phyloP scores from a whole-genome alignment of 192 early-diverging fungal species.

The Dispira simplex region DNA sequence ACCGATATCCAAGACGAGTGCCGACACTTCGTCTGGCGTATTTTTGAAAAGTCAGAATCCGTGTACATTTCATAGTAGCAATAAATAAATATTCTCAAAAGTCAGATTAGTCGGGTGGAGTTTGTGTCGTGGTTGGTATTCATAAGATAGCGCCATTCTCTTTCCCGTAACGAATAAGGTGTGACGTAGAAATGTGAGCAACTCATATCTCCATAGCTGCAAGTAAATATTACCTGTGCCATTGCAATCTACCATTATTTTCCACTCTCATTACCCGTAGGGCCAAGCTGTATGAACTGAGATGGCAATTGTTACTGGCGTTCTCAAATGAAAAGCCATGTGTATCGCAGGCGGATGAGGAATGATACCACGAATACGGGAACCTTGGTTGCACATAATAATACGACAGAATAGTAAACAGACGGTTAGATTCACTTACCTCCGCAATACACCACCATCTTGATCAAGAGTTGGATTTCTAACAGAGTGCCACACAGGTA shows the following conservation, averaged over 20 bases:
- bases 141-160: neutral
- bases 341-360: neutral
- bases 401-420: neutral
- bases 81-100: neutral
- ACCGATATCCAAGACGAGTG: conserved; percentile 87
- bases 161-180: neutral
- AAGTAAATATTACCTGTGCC: neutral
- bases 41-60: neutral
- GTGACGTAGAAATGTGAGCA: neutral
- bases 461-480: neutral
- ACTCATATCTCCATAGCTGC: neutral
- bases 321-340: neutral
- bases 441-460: conserved; percentile 1
- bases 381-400: neutral
- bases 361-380: neutral
- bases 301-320: neutral
- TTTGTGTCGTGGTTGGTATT: neutral
- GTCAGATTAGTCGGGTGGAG: neutral
- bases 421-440: neutral
- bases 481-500: neutral
- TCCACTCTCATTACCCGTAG: neutral
- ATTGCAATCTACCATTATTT: neutral
- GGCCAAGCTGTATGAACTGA: neutral
- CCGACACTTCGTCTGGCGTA: conserved; percentile 70
- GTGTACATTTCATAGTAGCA: neutral